These are phyloP conservation scores for Hymenoscyphus infarciens DNA, from an alignment of 2,329 filamentous ascomycete species.

Conservation along the genomic window DNA sequence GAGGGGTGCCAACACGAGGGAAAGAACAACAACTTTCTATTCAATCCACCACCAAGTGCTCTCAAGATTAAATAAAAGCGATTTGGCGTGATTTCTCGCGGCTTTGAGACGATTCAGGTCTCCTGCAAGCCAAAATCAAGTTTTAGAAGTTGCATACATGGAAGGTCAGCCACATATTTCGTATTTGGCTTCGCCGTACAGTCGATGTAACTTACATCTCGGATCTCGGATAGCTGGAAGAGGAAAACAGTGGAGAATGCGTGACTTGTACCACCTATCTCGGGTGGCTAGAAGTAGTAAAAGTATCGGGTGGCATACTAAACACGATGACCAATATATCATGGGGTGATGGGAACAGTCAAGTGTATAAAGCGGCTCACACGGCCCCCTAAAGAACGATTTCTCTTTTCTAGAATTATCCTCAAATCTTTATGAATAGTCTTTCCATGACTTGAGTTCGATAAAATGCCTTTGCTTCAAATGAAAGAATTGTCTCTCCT, in stretches of 20 bases:
- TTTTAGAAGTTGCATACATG: not conserved
- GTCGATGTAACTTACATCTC: slow-evolving; percentile 7
- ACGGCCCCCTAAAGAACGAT: not conserved
- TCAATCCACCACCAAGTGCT: too few relatives aligned
- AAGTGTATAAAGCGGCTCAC: not conserved
- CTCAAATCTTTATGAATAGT: not conserved
- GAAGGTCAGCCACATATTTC: not conserved
- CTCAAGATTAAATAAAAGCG: too few relatives aligned
- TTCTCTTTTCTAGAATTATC: not conserved
- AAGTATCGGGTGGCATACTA: not conserved
- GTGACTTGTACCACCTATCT: not conserved
- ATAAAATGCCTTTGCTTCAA: not conserved
- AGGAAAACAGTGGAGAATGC: not conserved
- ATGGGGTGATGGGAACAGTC: not conserved
- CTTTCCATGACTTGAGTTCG: not conserved
- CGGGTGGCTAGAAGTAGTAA: slow-evolving; percentile 2
- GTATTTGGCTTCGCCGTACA: slow-evolving; percentile 19
- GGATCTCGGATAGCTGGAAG: slow-evolving; percentile 6
- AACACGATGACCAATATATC: not conserved
- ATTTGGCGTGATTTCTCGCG: too few relatives aligned
- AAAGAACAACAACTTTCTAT: too few relatives aligned
- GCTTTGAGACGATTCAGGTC: not conserved
- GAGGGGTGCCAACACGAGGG: not conserved
- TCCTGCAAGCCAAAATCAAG: not conserved
- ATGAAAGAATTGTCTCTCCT: not conserved